Conservation (phyloP, 371 early-diverging fungal genomes). For the Catenaria anguillulae region DNA sequence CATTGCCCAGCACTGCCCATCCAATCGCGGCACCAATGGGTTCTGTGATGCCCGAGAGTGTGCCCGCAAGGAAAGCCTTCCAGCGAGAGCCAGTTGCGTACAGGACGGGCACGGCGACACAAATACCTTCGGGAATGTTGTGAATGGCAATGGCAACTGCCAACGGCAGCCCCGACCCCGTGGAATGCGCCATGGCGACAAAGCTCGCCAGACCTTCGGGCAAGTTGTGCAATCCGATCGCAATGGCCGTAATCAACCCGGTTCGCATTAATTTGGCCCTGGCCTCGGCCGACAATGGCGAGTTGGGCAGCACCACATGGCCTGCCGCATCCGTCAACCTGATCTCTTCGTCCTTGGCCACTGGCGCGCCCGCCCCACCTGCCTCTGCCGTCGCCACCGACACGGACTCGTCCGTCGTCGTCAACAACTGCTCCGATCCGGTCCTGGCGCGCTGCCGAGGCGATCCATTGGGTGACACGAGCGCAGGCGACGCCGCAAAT, state of each 20-base stretch:
- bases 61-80: constrained; percentile 12
- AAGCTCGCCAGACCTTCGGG: constrained; percentile 11
- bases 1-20: constrained; percentile 2
- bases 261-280: neutral
- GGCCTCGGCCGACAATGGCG: no score
- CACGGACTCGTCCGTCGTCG: no score
- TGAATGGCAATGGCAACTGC: neutral
- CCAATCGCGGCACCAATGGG: constrained; percentile 10
- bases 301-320: no score
- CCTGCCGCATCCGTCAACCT: no score
- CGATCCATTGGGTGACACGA: no score
- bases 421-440: no score
- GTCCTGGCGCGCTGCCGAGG: no score
- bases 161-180: neutral
- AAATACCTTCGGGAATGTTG: constrained; percentile 3
- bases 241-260: constrained; percentile 7
- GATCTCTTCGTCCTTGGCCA: neutral
- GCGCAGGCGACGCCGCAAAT: no score
- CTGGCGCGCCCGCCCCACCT: neutral
- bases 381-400: no score
- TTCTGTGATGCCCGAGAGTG: constrained; percentile 11
- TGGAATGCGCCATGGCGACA: neutral
- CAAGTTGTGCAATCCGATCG: constrained; percentile 15
- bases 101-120: constrained; percentile 12
- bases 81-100: constrained; percentile 8